These are phyloP conservation scores for Hemisphaericaspora nanyangensis DNA, from an alignment of 805 yeast genomes.

Conservation along the genomic window DNA sequence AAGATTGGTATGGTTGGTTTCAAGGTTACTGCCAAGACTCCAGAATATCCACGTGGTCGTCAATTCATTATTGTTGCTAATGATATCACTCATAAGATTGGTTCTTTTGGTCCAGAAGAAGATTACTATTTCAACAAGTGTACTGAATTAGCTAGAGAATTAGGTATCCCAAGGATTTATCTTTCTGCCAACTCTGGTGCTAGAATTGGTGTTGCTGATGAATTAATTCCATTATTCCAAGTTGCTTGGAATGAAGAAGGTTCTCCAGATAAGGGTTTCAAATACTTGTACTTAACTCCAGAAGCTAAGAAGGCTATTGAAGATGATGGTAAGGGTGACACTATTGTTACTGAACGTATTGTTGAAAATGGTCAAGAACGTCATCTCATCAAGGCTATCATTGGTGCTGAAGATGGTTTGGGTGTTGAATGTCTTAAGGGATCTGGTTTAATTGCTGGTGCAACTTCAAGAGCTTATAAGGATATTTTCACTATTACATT, in stretches of 20 bases:
- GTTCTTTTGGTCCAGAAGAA: slow-evolving; percentile 97
- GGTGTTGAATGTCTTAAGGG: slow-evolving; percentile 99
- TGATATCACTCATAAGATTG: slow-evolving; percentile 96
- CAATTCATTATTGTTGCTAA: slow-evolving; percentile 90
- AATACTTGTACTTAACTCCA: slow-evolving; percentile 75
- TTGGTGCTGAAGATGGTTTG: slow-evolving; percentile 93
- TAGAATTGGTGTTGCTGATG: slow-evolving; percentile 97
- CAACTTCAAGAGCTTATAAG: slow-evolving; percentile 94
- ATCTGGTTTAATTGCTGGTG: slow-evolving; percentile 98
- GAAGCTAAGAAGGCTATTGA: slow-evolving; percentile 58
- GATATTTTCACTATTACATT: slow-evolving; percentile 97
- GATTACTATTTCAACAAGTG: slow-evolving; percentile 89
- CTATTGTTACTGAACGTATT: slow-evolving; percentile 69
- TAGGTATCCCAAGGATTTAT: slow-evolving; percentile 94
- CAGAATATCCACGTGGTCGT: slow-evolving; percentile 96
- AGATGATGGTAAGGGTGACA: slow-evolving; percentile 54
- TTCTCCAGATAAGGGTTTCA: slow-evolving; percentile 81
- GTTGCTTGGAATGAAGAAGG: slow-evolving; percentile 87
- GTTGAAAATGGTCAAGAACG: slow-evolving; percentile 87
- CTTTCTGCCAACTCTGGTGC: slow-evolving; percentile 99
- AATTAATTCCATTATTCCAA: slow-evolving; percentile 79
- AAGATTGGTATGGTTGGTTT: slow-evolving; percentile 97
- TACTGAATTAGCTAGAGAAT: slow-evolving; percentile 83
- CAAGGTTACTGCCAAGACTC: slow-evolving; percentile 85
- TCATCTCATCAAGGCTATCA: slow-evolving; percentile 73